Conservation (phyloP, 2,329 filamentous ascomycete species). For the Venturia effusa region DNA sequence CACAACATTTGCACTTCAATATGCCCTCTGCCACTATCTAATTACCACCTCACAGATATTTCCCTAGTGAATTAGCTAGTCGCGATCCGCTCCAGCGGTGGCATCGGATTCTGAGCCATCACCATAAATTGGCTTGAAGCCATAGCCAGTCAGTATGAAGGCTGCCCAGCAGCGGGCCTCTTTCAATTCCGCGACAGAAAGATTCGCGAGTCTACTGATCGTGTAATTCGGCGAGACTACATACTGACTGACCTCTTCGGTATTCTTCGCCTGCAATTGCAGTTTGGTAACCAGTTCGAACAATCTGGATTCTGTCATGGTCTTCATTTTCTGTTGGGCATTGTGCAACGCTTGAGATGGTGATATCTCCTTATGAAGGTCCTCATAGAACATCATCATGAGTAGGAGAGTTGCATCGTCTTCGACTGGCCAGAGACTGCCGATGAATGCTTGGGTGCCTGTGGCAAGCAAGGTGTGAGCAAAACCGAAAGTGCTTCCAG, state of each 20-base stretch:
- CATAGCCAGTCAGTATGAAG: conserved; percentile 14
- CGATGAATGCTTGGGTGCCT: conserved; percentile 12
- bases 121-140: conserved; percentile 1
- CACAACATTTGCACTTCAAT: neutral
- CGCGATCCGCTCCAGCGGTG: neutral
- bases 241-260: conserved; percentile 5
- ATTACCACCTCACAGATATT: neutral
- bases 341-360: conserved; percentile 11
- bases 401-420: conserved; percentile 12
- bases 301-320: conserved; percentile 9
- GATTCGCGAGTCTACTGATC: conserved; percentile 9
- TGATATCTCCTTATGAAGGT: conserved; percentile 8
- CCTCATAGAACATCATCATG: conserved; percentile 14
- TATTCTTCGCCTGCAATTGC: conserved; percentile 2
- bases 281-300: conserved; percentile 9
- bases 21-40: neutral
- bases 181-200: conserved; percentile 10
- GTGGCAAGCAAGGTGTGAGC: conserved; percentile 12
- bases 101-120: neutral
- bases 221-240: conserved; percentile 8
- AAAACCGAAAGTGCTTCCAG: conserved; percentile 13
- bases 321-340: conserved; percentile 14
- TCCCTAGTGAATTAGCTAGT: neutral
- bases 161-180: conserved; percentile 14
- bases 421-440: conserved; percentile 14